Conservation (phyloP, 2,329 filamentous ascomycete genomes). For the Penicillium sp. region DNA sequence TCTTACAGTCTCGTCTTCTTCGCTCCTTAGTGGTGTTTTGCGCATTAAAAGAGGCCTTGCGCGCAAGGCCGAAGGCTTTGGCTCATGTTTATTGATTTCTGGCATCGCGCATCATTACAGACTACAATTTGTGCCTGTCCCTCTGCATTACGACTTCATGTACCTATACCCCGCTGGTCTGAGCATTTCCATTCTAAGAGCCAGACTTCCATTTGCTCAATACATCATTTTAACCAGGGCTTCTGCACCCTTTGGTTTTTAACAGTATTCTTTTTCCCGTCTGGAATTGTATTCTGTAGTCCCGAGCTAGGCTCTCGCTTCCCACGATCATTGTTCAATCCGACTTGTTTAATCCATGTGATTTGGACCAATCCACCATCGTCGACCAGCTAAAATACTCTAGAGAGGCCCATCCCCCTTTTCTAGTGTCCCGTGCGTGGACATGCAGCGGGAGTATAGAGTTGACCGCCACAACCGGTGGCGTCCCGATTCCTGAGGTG, state of each 20-base stretch:
- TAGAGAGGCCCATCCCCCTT: too few relatives aligned
- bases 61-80: background rate
- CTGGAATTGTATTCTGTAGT: background rate
- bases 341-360: too few relatives aligned
- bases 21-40: constrained; percentile 8
- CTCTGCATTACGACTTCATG: constrained; percentile 23
- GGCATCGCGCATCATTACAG: background rate
- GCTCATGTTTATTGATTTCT: background rate
- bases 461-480: background rate
- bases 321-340: background rate
- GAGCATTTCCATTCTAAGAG: constrained; percentile 4
- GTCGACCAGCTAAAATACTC: too few relatives aligned
- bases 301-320: background rate
- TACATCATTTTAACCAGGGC: background rate
- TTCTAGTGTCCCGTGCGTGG: too few relatives aligned
- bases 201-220: constrained; percentile 1
- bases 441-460: too few relatives aligned
- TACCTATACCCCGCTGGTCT: constrained; percentile 22
- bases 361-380: too few relatives aligned
- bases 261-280: background rate
- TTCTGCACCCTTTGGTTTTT: background rate
- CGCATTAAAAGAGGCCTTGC: constrained; percentile 10
- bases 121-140: background rate
- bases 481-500: background rate
- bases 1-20: background rate